Percentiles rank a stretch among this genome's conserved stretches.
Conservation (phyloP, 164 flowering plant species). For the Nelumbo lutea region DNA sequence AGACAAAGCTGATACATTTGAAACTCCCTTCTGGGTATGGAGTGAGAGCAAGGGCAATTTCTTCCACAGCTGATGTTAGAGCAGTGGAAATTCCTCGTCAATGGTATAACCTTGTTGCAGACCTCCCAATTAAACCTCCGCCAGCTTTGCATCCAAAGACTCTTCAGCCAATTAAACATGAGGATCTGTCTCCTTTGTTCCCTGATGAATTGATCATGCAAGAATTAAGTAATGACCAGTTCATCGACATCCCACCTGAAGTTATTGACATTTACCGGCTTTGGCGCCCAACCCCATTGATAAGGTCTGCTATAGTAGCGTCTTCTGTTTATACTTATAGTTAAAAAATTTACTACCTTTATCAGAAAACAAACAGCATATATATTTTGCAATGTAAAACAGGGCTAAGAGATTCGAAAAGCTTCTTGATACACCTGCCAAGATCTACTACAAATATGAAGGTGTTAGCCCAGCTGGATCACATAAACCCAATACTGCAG, state of each 20-base stretch:
- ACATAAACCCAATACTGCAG: conserved; percentile 90
- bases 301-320: conserved; percentile 45
- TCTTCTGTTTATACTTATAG: not conserved
- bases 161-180: conserved; percentile 53
- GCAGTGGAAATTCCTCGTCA: conserved; percentile 49
- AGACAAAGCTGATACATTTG: conserved; percentile 16
- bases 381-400: conserved; percentile 14
- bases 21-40: conserved; percentile 24
- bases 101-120: conserved; percentile 89
- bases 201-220: conserved; percentile 82
- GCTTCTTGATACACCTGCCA: conserved; percentile 87
- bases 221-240: conserved; percentile 61
- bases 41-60: conserved; percentile 28
- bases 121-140: conserved; percentile 84
- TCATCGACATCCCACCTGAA: conserved; percentile 81
- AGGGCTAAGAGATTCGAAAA: conserved; percentile 97
- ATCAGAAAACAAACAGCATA: conserved; percentile 3
- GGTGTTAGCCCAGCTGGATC: conserved; percentile 97
- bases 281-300: conserved; percentile 96
- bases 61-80: conserved; percentile 10
- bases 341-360: not conserved
- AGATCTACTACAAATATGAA: conserved; percentile 94
- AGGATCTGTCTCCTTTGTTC: conserved; percentile 78
- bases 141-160: conserved; percentile 77
- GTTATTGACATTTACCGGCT: conserved; percentile 75